These are phyloP conservation scores for Paecilomyces sp. DNA, from an alignment of 2,329 filamentous ascomycete species.

Conservation along the genomic window DNA sequence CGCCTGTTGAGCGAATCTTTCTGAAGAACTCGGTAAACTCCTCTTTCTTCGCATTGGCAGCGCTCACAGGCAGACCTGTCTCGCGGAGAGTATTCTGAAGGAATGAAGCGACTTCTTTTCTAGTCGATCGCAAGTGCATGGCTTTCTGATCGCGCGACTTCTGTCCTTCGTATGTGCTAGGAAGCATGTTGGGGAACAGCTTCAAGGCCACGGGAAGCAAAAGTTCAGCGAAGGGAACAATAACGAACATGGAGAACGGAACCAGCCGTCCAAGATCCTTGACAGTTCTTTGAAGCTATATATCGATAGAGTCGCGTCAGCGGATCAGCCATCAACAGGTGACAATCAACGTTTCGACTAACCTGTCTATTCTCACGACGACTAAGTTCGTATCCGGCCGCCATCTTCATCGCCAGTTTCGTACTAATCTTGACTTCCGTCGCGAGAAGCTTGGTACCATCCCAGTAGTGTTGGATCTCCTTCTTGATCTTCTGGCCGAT, in stretches of 20 bases:
- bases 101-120: constrained; percentile 90
- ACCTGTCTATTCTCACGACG: constrained; percentile 85
- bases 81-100: constrained; percentile 82
- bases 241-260: constrained; percentile 93
- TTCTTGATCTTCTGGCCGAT: constrained; percentile 91
- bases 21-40: constrained; percentile 97
- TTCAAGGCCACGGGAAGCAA: constrained; percentile 85
- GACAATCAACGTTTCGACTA: constrained; percentile 9
- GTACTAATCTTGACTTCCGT: constrained; percentile 92
- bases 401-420: constrained; percentile 90
- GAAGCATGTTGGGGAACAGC: constrained; percentile 94
- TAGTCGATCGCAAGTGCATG: constrained; percentile 68
- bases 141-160: constrained; percentile 88
- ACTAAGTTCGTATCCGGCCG: constrained; percentile 91
- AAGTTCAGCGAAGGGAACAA: constrained; percentile 92
- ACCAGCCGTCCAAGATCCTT: constrained; percentile 88
- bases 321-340: neutral
- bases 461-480: constrained; percentile 92
- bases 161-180: constrained; percentile 92
- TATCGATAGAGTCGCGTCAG: constrained; percentile 8
- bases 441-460: constrained; percentile 89
- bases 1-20: constrained; percentile 86
- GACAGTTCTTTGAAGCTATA: constrained; percentile 73
- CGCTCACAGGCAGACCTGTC: constrained; percentile 82
- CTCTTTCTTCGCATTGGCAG: constrained; percentile 77